Evolutionary conservation across 352 stramenopile species (phyloP).

Genomic region (Globisporangium middletonii): DNA sequence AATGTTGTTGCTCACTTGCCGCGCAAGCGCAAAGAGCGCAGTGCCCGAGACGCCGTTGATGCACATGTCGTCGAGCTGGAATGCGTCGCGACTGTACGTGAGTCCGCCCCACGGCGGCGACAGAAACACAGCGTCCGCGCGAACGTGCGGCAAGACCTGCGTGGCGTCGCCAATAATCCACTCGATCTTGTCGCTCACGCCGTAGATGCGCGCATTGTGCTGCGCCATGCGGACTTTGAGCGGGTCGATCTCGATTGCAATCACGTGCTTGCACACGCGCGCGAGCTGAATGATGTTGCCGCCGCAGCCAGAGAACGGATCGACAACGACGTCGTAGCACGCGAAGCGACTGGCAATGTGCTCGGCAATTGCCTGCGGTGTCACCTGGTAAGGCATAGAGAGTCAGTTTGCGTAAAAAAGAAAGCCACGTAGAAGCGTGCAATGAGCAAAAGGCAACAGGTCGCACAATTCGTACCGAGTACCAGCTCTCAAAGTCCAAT

Average conservation of each 20-base stretch:
- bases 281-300: constrained; percentile 93
- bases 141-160: constrained; percentile 63
- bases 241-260: constrained; percentile 91
- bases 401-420: too few relatives aligned
- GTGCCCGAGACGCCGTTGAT: constrained; percentile 50
- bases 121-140: constrained; percentile 87
- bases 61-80: constrained; percentile 59
- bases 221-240: constrained; percentile 87
- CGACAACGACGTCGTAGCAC: constrained; percentile 78
- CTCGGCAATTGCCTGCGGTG: constrained; percentile 85
- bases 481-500: constrained; percentile 92
- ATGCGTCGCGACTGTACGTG: constrained; percentile 63
- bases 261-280: constrained; percentile 81
- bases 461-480: constrained; percentile 45
- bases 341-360: constrained; percentile 77
- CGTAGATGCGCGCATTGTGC: constrained; percentile 89
- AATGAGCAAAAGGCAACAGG: not conserved
- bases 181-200: constrained; percentile 87
- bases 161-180: constrained; percentile 89
- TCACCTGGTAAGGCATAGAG: constrained; percentile 44
- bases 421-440: not conserved
- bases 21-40: constrained; percentile 59
- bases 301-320: constrained; percentile 90
- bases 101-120: constrained; percentile 88
- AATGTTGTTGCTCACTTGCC: constrained; percentile 59